A percentile compares a stretch with the other conserved stretches of the same genome.
These are phyloP conservation scores for Chlamydomonas schloesseri DNA, from an alignment of 139 green algal genomes.

Conservation along the genomic window DNA sequence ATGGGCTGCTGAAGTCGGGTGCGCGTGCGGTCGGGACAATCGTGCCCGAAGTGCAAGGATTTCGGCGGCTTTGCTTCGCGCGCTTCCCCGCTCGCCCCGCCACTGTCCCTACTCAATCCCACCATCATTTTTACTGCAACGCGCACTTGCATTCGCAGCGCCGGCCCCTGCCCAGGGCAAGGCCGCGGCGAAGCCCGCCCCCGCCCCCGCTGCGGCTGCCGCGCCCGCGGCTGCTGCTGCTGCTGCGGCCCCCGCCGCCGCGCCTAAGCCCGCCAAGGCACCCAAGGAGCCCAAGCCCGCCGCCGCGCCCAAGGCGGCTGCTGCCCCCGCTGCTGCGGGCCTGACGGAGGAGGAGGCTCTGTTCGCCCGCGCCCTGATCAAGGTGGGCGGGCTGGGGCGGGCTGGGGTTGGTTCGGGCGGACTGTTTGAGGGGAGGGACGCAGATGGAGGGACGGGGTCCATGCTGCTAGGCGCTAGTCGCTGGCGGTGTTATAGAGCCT, in stretches of 20 bases:
- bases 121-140: too few relatives aligned
- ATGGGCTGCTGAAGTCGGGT: slow-evolving; percentile 20
- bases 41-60: not conserved
- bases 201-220: not conserved
- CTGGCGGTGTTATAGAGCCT: too few relatives aligned
- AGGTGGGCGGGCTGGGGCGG: too few relatives aligned
- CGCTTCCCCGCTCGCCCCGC: not conserved
- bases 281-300: not conserved
- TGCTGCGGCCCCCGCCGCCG: not conserved
- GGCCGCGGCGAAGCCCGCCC: not conserved
- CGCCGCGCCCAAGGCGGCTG: not conserved
- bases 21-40: not conserved
- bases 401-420: too few relatives aligned
- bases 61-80: not conserved
- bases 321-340: not conserved
- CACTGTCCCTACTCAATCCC: too few relatives aligned
- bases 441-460: too few relatives aligned
- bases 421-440: too few relatives aligned
- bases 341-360: slow-evolving; percentile 5
- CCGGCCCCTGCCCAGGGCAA: too few relatives aligned
- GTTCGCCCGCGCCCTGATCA: slow-evolving; percentile 22
- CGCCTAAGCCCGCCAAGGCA: not conserved
- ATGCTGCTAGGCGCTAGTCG: too few relatives aligned
- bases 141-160: not conserved
- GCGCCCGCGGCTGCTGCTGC: not conserved